Percentiles rank a stretch among this genome's conserved stretches.
Evolutionary conservation across 2,329 filamentous ascomycete species (phyloP).

Genomic region (Plectosphaerella plurivora): DNA sequence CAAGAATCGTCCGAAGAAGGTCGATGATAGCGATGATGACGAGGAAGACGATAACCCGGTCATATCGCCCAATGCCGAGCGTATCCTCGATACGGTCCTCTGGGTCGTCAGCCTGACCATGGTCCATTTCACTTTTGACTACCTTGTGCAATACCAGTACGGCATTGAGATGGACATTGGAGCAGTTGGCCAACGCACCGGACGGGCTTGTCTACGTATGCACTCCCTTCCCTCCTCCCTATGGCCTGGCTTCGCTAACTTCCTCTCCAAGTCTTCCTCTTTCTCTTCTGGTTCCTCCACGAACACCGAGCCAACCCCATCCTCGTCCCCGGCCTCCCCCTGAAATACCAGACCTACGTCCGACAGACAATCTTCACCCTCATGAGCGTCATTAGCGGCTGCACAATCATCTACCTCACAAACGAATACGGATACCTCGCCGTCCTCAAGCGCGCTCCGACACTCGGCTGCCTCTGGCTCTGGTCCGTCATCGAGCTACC

Average conservation of each 20-base stretch:
- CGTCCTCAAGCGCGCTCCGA: conserved; percentile 88
- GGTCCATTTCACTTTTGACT: conserved; percentile 70
- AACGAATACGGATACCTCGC: conserved; percentile 79
- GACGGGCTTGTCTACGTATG: conserved; percentile 48
- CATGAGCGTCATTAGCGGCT: conserved; percentile 59
- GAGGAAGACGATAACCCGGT: conserved; percentile 24
- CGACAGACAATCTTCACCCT: conserved; percentile 61
- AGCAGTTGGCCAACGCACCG: conserved; percentile 42
- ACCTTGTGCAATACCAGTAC: conserved; percentile 76
- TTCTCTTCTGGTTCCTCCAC: conserved; percentile 54
- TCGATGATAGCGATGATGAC: conserved; percentile 16
- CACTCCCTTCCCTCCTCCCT: background rate
- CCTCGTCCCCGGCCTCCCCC: conserved; percentile 46
- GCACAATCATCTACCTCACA: conserved; percentile 75
- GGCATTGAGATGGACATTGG: conserved; percentile 60
- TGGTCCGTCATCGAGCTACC: conserved; percentile 89
- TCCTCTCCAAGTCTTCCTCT: conserved; percentile 41
- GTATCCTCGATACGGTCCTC: conserved; percentile 50
- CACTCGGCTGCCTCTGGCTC: conserved; percentile 84
- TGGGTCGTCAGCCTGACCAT: conserved; percentile 62
- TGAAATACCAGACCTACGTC: conserved; percentile 38
- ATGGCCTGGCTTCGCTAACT: background rate
- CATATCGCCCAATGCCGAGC: conserved; percentile 42
- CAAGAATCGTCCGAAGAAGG: conserved; percentile 19
- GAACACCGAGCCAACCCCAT: conserved; percentile 43